Base-by-base conservation (phyloP, 352 stramenopile genomes). In the Aphanomyces euteiches region DNA sequence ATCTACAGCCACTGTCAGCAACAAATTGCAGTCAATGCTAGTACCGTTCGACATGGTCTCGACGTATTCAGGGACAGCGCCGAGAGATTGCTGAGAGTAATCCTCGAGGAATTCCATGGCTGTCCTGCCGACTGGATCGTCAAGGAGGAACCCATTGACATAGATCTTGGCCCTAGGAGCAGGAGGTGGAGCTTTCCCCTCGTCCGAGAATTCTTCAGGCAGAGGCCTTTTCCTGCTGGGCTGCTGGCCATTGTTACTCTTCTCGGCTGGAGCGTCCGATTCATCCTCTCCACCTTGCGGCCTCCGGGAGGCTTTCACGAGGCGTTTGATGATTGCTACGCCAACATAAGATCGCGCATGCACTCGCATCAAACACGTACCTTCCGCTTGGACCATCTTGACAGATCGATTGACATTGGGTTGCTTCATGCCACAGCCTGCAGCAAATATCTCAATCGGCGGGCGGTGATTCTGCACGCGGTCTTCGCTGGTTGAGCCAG, bases 371-470 rank as follows among this genome's bases (percentile, higher is more conserved):
- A 47, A 56, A 36, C 71, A 53, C 72, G 58, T 56, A 67, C 59
- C 39, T 3, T 67, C 59, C 15, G 59, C 59, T 56, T 67, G 59
- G 17, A 56, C 43, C 17, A 56, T 21, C 59, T 67, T 67, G 37
- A 78, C 77, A 4, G 74, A 45, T 41, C 74, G 39, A 34, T 69
- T 58, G 8, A 17, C n/a, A 48, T 70, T 41, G 15, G 47, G 37
- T 15, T 59, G 53, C 19, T 41, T 39, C 54, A 67, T 67, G 7
- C 59, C 59, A 54, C 60, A 60, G 13, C 47, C 39, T 15, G 21
- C 28, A 28, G 57, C 58, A 57, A 92, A 92, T 37, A 90, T 85
- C 61, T 80, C 85, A 6, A 90, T 67, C 17, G 84, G 82, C 6
- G 85, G 86, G 34, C 54, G 54, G 21, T 61, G 54, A 43, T 90